phyloP scores from a whole-genome alignment of 352 stramenopile species.

The Globisporangium sylvaticum region DNA sequence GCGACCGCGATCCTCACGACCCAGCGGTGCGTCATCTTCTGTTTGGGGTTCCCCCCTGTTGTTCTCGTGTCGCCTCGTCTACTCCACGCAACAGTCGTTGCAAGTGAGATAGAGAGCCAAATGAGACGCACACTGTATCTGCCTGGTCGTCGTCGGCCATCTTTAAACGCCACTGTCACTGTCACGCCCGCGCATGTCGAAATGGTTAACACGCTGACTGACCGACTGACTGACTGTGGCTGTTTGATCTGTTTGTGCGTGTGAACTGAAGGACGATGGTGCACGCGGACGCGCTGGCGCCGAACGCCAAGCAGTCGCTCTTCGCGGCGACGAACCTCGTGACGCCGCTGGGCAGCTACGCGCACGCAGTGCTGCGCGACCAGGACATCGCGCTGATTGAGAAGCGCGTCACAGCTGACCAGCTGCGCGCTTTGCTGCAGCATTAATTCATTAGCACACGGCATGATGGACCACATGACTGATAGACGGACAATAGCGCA shows the following conservation, averaged over 20 bases:
- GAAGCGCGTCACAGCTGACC: slow-evolving; percentile 20
- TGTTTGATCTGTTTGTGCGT: neutral
- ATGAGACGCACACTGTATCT: slow-evolving; percentile 1
- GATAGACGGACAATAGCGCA: neutral
- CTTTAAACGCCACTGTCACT: neutral
- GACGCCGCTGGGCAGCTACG: slow-evolving; percentile 66
- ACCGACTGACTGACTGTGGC: too few relatives aligned
- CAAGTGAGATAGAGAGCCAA: neutral
- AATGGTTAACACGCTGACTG: neutral
- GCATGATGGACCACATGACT: neutral
- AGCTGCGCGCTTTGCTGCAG: slow-evolving; percentile 27
- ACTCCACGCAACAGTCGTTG: neutral
- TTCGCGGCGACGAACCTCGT: slow-evolving; percentile 50
- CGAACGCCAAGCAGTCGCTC: slow-evolving; percentile 66
- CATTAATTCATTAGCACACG: neutral
- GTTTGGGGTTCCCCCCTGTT: neutral
- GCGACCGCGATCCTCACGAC: slow-evolving; percentile 47
- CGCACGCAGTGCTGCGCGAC: slow-evolving; percentile 51
- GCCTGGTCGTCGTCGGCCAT: neutral
- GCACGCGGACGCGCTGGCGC: slow-evolving; percentile 27
- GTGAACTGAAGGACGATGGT: slow-evolving; percentile 40
- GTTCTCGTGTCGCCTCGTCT: neutral
- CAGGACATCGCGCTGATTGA: slow-evolving; percentile 52
- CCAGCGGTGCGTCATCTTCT: slow-evolving; percentile 29
- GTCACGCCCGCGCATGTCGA: too few relatives aligned